Percentiles rank a stretch among this genome's conserved stretches.
phyloP scores from a whole-genome alignment of 225 moss, liverwort and hornwort species.

The Marchantia polymorpha region DNA sequence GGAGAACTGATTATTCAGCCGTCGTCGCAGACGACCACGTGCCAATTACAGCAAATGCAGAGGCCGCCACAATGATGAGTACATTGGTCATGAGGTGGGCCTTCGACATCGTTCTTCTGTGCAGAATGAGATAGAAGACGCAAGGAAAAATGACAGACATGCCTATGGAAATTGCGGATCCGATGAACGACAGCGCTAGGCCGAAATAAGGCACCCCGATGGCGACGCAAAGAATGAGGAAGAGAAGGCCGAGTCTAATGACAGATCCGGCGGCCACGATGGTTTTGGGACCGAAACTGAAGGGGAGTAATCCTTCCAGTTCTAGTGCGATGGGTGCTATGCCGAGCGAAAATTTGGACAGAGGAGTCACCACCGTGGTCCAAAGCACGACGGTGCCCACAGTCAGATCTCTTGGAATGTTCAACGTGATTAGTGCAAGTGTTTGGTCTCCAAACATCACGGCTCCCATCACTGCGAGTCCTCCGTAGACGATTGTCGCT shows the following conservation, averaged over 20 bases:
- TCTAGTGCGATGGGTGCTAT: conserved; percentile 29
- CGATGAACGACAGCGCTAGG: conserved; percentile 16
- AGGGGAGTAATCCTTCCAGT: conserved; percentile 29
- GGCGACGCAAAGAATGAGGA: conserved; percentile 9
- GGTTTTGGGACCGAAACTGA: neutral
- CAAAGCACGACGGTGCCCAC: conserved; percentile 35
- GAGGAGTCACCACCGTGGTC: conserved; percentile 37
- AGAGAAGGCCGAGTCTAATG: conserved; percentile 25
- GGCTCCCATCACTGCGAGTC: conserved; percentile 28
- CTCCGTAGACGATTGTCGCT: conserved; percentile 23
- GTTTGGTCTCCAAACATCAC: conserved; percentile 39
- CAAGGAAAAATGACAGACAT: conserved; percentile 19
- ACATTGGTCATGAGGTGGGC: neutral
- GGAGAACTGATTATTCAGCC: neutral
- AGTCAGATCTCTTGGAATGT: conserved; percentile 32
- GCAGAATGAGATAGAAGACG: neutral
- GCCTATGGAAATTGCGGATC: conserved; percentile 23
- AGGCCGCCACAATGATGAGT: neutral
- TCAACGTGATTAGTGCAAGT: conserved; percentile 35
- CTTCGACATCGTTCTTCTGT: neutral
- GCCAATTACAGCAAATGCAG: neutral
- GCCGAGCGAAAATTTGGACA: conserved; percentile 28
- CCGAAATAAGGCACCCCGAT: conserved; percentile 32
- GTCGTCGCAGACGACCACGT: neutral
- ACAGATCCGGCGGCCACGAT: conserved; percentile 17